Base-by-base conservation (phyloP, 2,329 filamentous ascomycete species). In the Venturia aucupariae region DNA sequence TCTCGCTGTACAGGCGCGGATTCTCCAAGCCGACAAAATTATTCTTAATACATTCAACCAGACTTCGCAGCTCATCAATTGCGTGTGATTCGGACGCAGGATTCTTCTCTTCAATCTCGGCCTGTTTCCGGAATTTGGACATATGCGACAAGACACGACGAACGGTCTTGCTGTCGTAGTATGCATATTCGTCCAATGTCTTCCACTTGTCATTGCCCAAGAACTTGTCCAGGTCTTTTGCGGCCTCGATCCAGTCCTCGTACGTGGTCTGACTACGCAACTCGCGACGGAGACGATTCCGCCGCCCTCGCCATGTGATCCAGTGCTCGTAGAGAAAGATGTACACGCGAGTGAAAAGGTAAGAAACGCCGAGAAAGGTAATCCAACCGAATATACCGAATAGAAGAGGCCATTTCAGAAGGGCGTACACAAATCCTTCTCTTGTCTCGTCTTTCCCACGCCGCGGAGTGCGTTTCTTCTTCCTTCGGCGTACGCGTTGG, bases 11-110 rank as follows among this genome's bases (percentile, higher is more conserved):
- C n/a, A 99, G 78, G 64, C 91, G 84, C 11, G 93, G 86, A 71
- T 96, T 97, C 75, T 99, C 94, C 17, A 96, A 87, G 0, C 94
- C 94, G 22, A 90, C 91, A 76, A 97, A 99, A 73, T 99, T 97
- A 76, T 92, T 96, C 82, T 97, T 99, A 70, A 97, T 89, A 73
- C 92, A 97, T 77, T 96, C 91, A 24, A 95, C 80, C 66, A 97
- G 77, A 0, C 83, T 82, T 67, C 86, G 88, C 64, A 99, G 80
- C 64, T 94, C 90, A 67, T 93, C 88, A 2, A 91, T 79, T 0
- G 87, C 82, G 65, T 70, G 68, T 3, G 67, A 68, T 3, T 73
- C 59, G n/a, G 60, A 63, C n/a, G 64, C 17, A 15, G 19, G 32
- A 35, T 32, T 60, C 74, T 89, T 85, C 1, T 86, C 86, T 1